Evolutionary conservation across 2,329 filamentous ascomycete species (phyloP).

Genomic region (Colletotrichum sp.): DNA sequence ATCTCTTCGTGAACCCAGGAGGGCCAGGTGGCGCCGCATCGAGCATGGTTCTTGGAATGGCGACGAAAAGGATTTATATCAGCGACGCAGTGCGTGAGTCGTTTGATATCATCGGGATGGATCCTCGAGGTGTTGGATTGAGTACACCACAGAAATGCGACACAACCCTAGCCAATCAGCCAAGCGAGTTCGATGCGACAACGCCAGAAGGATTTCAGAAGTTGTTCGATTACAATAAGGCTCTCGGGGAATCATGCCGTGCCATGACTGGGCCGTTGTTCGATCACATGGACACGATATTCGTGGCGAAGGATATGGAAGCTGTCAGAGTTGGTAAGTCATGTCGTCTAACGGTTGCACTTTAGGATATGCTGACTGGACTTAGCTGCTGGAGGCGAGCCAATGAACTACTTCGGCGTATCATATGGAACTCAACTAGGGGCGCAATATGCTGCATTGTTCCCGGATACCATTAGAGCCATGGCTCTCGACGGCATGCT

Average conservation of each 20-base stretch:
- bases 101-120: slow-evolving; percentile 13
- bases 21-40: slow-evolving; percentile 11
- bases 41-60: slow-evolving; percentile 7
- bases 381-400: background rate
- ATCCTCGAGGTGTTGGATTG: background rate
- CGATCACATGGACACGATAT: slow-evolving; percentile 6
- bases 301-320: slow-evolving; percentile 15
- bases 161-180: background rate
- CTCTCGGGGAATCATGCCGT: slow-evolving; percentile 8
- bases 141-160: slow-evolving; percentile 7
- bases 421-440: slow-evolving; percentile 15
- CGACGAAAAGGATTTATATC: background rate
- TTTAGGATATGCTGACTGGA: background rate
- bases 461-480: background rate
- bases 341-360: no score
- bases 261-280: background rate
- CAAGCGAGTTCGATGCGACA: slow-evolving; percentile 10
- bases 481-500: slow-evolving; percentile 17
- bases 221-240: slow-evolving; percentile 6
- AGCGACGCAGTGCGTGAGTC: background rate
- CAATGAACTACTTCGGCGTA: slow-evolving; percentile 10
- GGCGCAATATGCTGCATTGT: slow-evolving; percentile 3
- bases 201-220: slow-evolving; percentile 9
- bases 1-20: slow-evolving; percentile 15
- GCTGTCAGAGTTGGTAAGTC: background rate